These are phyloP conservation scores for Trichoderma semiorbis DNA, from an alignment of 2,329 filamentous ascomycete genomes.

Conservation along the genomic window DNA sequence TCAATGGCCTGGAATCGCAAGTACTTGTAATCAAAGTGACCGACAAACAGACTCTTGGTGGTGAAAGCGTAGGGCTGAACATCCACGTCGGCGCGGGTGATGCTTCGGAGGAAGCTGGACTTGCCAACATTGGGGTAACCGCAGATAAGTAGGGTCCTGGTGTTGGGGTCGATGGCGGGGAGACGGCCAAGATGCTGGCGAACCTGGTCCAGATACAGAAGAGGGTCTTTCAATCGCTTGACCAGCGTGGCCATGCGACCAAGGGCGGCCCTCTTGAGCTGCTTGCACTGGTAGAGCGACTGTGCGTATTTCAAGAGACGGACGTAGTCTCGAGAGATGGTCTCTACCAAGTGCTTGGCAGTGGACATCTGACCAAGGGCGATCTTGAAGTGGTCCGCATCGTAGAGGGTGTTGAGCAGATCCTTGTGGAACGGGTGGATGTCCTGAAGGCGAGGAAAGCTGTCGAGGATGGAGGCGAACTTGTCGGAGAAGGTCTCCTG, in stretches of 20 bases:
- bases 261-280: slow-evolving; percentile 91
- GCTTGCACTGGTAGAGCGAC: slow-evolving; percentile 97
- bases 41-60: slow-evolving; percentile 94
- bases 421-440: slow-evolving; percentile 88
- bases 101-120: slow-evolving; percentile 88
- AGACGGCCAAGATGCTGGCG: slow-evolving; percentile 96
- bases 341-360: slow-evolving; percentile 94
- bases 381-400: slow-evolving; percentile 96
- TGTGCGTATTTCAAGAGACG: slow-evolving; percentile 90
- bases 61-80: slow-evolving; percentile 98
- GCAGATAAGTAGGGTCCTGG: slow-evolving; percentile 90
- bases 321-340: slow-evolving; percentile 92
- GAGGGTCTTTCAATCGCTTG: slow-evolving; percentile 88
- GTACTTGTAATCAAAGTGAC: slow-evolving; percentile 92
- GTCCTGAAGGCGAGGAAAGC: slow-evolving; percentile 87
- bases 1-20: slow-evolving; percentile 72
- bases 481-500: slow-evolving; percentile 97
- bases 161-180: slow-evolving; percentile 97
- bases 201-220: slow-evolving; percentile 87
- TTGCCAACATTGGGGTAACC: slow-evolving; percentile 98
- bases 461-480: slow-evolving; percentile 83
- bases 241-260: slow-evolving; percentile 98
- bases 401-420: slow-evolving; percentile 93
- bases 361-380: slow-evolving; percentile 94
- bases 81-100: slow-evolving; percentile 92